Evolutionary conservation across 495 filamentous ascomycete genomes (phyloP).

Genomic region (Penicillium goetzii): DNA sequence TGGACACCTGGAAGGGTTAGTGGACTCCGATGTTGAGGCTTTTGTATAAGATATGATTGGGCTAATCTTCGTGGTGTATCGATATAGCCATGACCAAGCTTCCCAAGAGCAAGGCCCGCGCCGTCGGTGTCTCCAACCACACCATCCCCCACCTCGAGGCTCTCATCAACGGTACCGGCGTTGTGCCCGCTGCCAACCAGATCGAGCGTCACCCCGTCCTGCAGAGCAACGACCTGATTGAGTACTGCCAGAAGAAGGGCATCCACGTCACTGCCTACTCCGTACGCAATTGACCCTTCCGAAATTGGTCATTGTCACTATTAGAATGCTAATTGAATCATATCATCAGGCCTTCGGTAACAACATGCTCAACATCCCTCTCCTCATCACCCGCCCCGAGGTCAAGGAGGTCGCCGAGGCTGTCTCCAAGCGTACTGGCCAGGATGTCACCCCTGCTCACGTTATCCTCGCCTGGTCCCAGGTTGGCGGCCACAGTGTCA

Average conservation of each 20-base stretch:
- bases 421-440: slow-evolving; percentile 45
- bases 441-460: slow-evolving; percentile 44
- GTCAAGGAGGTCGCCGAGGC: slow-evolving; percentile 49
- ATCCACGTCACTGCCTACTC: slow-evolving; percentile 57
- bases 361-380: slow-evolving; percentile 48
- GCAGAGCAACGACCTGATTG: slow-evolving; percentile 47
- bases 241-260: slow-evolving; percentile 49
- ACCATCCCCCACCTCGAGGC: slow-evolving; percentile 52
- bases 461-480: slow-evolving; percentile 55
- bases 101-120: slow-evolving; percentile 54
- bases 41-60: no score
- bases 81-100: slow-evolving; percentile 52
- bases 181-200: slow-evolving; percentile 55
- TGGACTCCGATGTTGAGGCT: not conserved
- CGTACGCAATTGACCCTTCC: slow-evolving; percentile 28
- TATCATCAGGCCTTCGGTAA: slow-evolving; percentile 49
- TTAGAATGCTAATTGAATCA: slow-evolving; percentile 10
- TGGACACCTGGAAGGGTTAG: slow-evolving; percentile 55
- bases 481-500: slow-evolving; percentile 52
- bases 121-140: slow-evolving; percentile 58
- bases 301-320: not conserved
- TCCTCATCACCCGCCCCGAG: slow-evolving; percentile 49
- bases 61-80: slow-evolving; percentile 7
- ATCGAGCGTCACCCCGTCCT: slow-evolving; percentile 56
- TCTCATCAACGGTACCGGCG: slow-evolving; percentile 52